Base-by-base conservation (phyloP, 2,329 filamentous ascomycete species). In the Mycosphaerella sp. region DNA sequence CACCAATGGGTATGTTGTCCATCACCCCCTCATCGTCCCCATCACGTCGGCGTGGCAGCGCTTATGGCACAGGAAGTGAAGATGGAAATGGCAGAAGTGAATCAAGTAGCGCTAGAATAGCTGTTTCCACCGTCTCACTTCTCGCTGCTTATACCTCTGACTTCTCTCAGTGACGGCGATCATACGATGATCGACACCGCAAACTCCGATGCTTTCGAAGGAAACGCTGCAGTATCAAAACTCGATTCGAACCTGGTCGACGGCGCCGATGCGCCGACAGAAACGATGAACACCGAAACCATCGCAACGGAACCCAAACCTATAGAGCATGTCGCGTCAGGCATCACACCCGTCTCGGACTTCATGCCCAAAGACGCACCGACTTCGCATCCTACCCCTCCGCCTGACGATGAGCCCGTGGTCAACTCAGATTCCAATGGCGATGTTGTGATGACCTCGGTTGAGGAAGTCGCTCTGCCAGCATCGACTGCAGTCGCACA, bases 281-380 rank as follows among this genome's bases (percentile, higher is more conserved):
- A 57, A 18, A 52, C 61, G 46, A 61, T 63, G 30, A 8, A 12
- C 13, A 12, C 30, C 32, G 54, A 57, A 18, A 52, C 61, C 46
- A 61, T 63, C 49, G 57, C 64, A 46, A 59, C 66, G 17, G 62
- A 44, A 9, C 51, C 68, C 12, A 68, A 70, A 41, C 71, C 71
- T 28, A 60, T 67, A 2, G 69, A 70, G 43, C 64, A 73, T 58
- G 66, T 69, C n/a, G 67, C 70, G 9, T 65, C 68, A 48, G 72
- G 71, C 45, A 73, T 75, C 28, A 71, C 71, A 25, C 66, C 70
- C 4, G 61, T 71, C 25, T 68, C 72, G 16, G 68, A 71, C 30
- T 73, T 71, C 52, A 60, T 75, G 40, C 67, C 70, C 16, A 69
- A 73, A 44, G 67, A 65, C 48, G 65, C 71, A 44, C 59, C 65